Conservation (phyloP, 371 early-diverging fungal genomes). For the Smittium culicis region DNA sequence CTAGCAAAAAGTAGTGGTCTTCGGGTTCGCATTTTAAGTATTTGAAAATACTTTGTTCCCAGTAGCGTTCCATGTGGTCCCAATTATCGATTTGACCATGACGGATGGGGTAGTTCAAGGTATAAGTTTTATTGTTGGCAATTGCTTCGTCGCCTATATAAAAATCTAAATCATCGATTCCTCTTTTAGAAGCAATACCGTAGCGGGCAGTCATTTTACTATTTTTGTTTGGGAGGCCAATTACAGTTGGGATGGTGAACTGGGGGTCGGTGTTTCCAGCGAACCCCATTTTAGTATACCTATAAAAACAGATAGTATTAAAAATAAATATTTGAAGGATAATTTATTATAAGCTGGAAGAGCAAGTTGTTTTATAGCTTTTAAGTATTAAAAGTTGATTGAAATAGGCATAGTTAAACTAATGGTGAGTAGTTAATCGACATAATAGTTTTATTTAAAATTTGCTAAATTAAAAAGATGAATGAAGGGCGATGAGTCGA, state of each 20-base stretch:
- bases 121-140: slow-evolving; percentile 70
- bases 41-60: slow-evolving; percentile 94
- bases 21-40: slow-evolving; percentile 95
- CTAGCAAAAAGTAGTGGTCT: slow-evolving; percentile 82
- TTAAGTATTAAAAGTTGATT: neutral
- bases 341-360: no score
- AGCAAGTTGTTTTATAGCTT: neutral
- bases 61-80: slow-evolving; percentile 89
- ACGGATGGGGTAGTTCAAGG: slow-evolving; percentile 69
- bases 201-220: slow-evolving; percentile 33
- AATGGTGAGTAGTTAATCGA: no score
- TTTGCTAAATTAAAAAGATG: no score
- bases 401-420: neutral
- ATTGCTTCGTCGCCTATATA: slow-evolving; percentile 93
- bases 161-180: slow-evolving; percentile 93
- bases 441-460: no score
- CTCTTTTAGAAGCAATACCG: slow-evolving; percentile 79
- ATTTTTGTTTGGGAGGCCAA: slow-evolving; percentile 36
- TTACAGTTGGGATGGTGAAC: slow-evolving; percentile 87
- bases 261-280: slow-evolving; percentile 93
- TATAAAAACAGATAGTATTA: slow-evolving; percentile 20
- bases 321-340: neutral
- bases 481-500: no score
- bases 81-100: slow-evolving; percentile 85
- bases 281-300: slow-evolving; percentile 96